Evolutionary conservation across 2,329 filamentous ascomycete genomes (phyloP), one percentile per base, ranked within the genome.

Genomic region (Diaporthe helianthi): DNA sequence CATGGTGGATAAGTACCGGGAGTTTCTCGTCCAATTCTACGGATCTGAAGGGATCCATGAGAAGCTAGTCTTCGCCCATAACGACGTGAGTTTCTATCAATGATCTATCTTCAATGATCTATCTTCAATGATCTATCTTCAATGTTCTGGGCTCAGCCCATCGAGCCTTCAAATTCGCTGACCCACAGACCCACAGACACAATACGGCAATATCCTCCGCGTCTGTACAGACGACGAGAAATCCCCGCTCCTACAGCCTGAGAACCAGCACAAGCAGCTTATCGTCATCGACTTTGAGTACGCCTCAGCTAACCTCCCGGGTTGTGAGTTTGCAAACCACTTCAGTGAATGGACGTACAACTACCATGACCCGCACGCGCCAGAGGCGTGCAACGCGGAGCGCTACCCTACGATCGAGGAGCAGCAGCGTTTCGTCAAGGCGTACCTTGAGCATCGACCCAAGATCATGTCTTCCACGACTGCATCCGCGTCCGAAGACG

Each of bases 241-340:
- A 74, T 98, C 94, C 0, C 96, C 95, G 0, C 87, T 98, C 9
- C 86, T 98, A 13, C 88, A 96, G 61, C 94, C 96, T 0, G 90
- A 92, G 69, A 98, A 98, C 80, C 90, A 95, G 74, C 96, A 99
- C 82, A 98, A 97, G 80, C 95, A 97, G 80, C 87, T 99, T 17
- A 87, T 98, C 19, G 96, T 99, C 72, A 99, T 99, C 76, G 96
- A 99, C 79, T 99, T 99, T 76, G 96, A 99, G 77, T 99, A 99
- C 78, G 92, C 96, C 1, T 94, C 91, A 2, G 94, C 95, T 69
- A 99, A 98, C 78, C 85, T 90, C 0, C 90, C 89, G 0, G 96
- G 94, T 1, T 85, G 93, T 19, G 96, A 99, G 79, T 98, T 99
- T 78, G 96, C 94, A 69, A 99, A 99, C 79, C 96, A 99, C 80